Conservation (phyloP, 192 early-diverging fungal genomes). For the Rhizophagus sp. region DNA sequence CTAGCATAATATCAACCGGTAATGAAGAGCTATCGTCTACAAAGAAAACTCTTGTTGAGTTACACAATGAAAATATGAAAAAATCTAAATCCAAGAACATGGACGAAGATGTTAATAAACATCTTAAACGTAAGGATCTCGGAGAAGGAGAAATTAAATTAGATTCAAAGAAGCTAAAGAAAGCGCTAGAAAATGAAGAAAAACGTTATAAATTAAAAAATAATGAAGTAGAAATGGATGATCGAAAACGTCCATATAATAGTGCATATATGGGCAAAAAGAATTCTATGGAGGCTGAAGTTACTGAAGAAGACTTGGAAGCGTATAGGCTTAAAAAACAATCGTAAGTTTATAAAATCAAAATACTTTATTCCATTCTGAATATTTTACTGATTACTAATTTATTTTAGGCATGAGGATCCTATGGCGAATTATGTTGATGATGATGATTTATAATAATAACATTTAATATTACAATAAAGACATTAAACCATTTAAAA, state of each 20-base stretch:
- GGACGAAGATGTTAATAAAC: constrained; percentile 29
- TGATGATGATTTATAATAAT: constrained; percentile 32
- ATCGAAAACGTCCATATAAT: constrained; percentile 33
- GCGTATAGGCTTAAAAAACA: constrained; percentile 55
- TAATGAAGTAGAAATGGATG: constrained; percentile 7
- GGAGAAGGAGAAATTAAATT: constrained; percentile 62
- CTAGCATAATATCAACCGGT: not conserved
- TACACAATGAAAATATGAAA: constrained; percentile 33
- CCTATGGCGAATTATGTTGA: constrained; percentile 61
- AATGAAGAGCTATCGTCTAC: not conserved
- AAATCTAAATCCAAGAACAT: constrained; percentile 36
- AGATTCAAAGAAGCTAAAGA: constrained; percentile 52
- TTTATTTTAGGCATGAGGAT: constrained; percentile 46
- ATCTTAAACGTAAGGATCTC: constrained; percentile 40
- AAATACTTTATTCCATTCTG: not conserved
- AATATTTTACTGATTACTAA: not conserved
- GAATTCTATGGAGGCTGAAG: constrained; percentile 27
- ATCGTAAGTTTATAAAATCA: constrained; percentile 21
- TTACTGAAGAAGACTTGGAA: constrained; percentile 70
- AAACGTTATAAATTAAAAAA: constrained; percentile 31
- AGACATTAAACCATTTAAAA: too few species aligned
- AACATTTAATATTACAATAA: not conserved
- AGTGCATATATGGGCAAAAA: constrained; percentile 15
- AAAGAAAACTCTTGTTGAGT: constrained; percentile 38
- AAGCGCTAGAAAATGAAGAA: constrained; percentile 53